Base-by-base conservation (phyloP, 164 flowering plant genomes). In the Macadamia tetraphylla region DNA sequence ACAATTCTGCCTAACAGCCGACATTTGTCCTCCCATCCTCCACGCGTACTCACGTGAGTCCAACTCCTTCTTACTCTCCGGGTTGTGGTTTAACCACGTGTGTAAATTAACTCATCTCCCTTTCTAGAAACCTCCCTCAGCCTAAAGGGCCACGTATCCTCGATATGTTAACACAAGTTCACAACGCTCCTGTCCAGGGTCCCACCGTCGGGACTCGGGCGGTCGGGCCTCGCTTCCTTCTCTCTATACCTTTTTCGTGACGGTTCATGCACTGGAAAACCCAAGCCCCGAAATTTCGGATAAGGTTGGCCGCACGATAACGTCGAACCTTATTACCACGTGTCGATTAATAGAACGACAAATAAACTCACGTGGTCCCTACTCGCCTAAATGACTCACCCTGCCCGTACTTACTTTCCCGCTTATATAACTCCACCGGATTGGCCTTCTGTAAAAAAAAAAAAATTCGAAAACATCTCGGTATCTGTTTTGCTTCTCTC, bases 271-370 rank as follows among this genome's bases (percentile, higher is more conserved):
- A 80, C 73, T 69, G 43, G 31, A 7, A 17, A 35, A 2, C 6
- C 5, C 0, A 7, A 9, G 17, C 10, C 66, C 67, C 10, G 14
- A 15, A 32, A 3, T 58, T 61, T 32, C 58, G 70, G 79, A 82
- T 76, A 74, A 77, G 81, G 75, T 74, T 75, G 74, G 78, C 79
- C 68, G 67, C 59, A 29, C 42, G 78, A 76, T 75, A 66, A 60
- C 32, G 10, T 56, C 49, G 53, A 52, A 64, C 23, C 23, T 2
- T n/a, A 1, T 8, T 0, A 4, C 9, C 67, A 75, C 84, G 83
- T 77, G 86, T 65, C 72, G 7, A 0, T 0, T 23, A 49, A 0
- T 43, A 35, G 0, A 77, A 63, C 66, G 70, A 79, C 56, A 61
- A 67, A 40, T 7, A 62, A 17, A 48, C 53, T 23, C 13, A 13